A percentile compares a stretch with the other conserved stretches of the same genome.
Conservation (phyloP, 2,329 filamentous ascomycete genomes). For the Mycosphaerella arachidis region DNA sequence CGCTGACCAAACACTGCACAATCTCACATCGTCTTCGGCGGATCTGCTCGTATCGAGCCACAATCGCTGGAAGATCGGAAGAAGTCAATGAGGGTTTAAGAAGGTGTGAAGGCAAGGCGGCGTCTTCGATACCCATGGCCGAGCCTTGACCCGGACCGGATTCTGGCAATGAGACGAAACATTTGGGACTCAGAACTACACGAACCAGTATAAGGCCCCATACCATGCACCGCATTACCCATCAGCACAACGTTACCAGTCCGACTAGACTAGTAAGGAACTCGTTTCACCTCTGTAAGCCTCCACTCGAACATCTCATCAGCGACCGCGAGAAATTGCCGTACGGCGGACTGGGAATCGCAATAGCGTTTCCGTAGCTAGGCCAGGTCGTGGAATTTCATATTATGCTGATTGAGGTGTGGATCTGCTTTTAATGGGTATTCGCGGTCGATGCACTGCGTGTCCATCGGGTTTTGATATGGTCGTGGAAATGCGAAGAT, state of each 20-base stretch:
- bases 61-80: not conserved
- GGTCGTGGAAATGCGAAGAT: not conserved
- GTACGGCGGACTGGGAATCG: not conserved
- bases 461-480: not conserved
- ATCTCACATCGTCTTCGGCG: constrained; percentile 3
- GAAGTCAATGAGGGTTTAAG: not conserved
- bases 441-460: constrained; percentile 4
- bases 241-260: constrained; percentile 2
- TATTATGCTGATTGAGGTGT: not conserved
- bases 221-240: constrained; percentile 3
- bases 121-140: constrained; percentile 7
- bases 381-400: not conserved
- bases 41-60: not conserved
- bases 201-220: constrained; percentile 2
- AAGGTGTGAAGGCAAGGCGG: not conserved
- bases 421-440: not conserved
- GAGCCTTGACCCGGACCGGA: constrained; percentile 3
- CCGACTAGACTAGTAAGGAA: constrained; percentile 4
- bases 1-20: not conserved
- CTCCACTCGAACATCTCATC: constrained; percentile 4
- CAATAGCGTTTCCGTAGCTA: not conserved
- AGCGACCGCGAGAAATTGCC: not conserved
- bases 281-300: constrained; percentile 1
- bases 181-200: too few relatives aligned
- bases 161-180: too few relatives aligned